Percentiles rank a stretch among this genome's conserved stretches.
phyloP scores from a whole-genome alignment of 345 rosid genomes.

The Dipteronia sinensis region DNA sequence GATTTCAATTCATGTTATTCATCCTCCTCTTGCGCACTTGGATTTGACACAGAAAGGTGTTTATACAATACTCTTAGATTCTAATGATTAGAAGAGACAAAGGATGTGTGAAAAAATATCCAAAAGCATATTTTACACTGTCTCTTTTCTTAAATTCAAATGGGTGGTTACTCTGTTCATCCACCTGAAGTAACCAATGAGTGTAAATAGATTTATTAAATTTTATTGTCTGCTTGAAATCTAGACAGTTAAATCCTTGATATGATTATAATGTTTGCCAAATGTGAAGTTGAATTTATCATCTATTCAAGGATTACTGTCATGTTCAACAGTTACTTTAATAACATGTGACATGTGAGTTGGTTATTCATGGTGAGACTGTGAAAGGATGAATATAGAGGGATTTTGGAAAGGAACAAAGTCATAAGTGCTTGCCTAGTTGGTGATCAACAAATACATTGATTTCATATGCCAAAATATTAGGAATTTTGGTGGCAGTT shows the following conservation, averaged over 20 bases:
- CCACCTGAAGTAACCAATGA: background rate
- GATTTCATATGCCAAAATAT: background rate
- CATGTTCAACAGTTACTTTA: too few species aligned
- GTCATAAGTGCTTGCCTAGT: background rate
- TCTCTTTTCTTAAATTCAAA: background rate
- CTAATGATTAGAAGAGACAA: background rate
- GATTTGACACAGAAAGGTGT: background rate
- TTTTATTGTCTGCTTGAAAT: background rate
- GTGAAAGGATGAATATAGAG: background rate
- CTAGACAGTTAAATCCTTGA: background rate
- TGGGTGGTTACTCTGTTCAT: background rate
- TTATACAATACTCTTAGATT: background rate
- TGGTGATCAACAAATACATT: background rate
- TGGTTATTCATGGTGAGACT: background rate
- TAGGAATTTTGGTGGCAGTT: background rate
- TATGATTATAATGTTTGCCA: too few species aligned
- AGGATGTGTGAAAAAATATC: background rate
- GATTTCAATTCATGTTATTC: background rate
- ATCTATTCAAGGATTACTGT: too few species aligned
- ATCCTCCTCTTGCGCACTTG: background rate
- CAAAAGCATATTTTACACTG: background rate
- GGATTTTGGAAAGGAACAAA: too few species aligned
- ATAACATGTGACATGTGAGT: too few species aligned
- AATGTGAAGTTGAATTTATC: too few species aligned
- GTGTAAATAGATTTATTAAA: background rate